Percentiles rank a stretch among this genome's conserved stretches.
phyloP scores from a whole-genome alignment of 805 yeast genomes.

The Torulaspora microellipsoides region DNA sequence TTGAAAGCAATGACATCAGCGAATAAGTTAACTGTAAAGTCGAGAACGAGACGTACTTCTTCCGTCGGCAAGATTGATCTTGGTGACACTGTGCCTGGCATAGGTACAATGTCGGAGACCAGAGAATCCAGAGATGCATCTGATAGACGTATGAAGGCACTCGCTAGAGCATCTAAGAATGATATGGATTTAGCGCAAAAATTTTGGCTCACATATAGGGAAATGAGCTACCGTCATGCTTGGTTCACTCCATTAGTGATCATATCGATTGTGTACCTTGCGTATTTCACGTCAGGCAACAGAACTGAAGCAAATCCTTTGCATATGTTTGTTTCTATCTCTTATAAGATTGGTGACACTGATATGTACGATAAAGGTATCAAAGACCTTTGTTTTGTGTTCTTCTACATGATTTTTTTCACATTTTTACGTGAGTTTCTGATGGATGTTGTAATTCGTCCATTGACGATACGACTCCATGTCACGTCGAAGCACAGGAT shows the following conservation, averaged over 20 bases:
- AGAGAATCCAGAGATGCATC: constrained; percentile 40
- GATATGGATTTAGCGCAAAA: constrained; percentile 56
- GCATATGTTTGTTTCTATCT: constrained; percentile 57
- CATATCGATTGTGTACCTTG: constrained; percentile 37
- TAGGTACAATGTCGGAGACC: constrained; percentile 60
- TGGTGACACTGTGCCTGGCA: constrained; percentile 66
- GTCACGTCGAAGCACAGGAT: constrained; percentile 43
- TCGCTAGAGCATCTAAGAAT: constrained; percentile 33
- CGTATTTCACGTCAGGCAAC: constrained; percentile 55
- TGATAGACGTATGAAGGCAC: constrained; percentile 32
- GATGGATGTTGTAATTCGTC: constrained; percentile 77
- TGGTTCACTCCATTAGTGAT: constrained; percentile 68
- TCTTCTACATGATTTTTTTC: constrained; percentile 78
- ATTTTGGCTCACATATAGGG: constrained; percentile 53
- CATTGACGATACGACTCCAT: constrained; percentile 58
- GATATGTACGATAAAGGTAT: constrained; percentile 80
- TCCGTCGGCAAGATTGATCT: constrained; percentile 71
- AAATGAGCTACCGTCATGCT: constrained; percentile 52
- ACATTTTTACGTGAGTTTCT: constrained; percentile 86
- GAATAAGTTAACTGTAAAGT: constrained; percentile 10
- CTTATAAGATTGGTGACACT: constrained; percentile 59
- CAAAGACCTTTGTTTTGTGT: constrained; percentile 75
- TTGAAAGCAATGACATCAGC: constrained; percentile 12
- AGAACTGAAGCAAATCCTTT: constrained; percentile 56
- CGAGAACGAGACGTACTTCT: constrained; percentile 48